A percentile compares a stretch with the other conserved stretches of the same genome.
Evolutionary conservation across 257 asterid genomes (phyloP).

Genomic region (Solanum ossicruentum): DNA sequence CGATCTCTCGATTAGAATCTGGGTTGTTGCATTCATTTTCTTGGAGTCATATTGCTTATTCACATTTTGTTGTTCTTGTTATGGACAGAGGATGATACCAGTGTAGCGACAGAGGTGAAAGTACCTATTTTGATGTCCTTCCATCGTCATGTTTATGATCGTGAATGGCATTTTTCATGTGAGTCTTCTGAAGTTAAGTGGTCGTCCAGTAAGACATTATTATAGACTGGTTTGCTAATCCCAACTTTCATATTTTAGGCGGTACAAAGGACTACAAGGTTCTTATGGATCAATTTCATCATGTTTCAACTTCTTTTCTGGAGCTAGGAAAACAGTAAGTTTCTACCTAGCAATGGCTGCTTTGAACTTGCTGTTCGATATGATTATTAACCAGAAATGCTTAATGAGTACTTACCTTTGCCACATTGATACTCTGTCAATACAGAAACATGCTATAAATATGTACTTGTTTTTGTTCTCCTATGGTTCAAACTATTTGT

Average conservation of each 20-base stretch:
- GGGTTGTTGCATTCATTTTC: not conserved
- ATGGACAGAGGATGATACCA: constrained; percentile 90
- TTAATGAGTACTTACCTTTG: not conserved
- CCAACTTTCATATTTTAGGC: constrained; percentile 21
- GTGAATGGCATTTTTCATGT: constrained; percentile 92
- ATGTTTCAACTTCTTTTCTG: constrained; percentile 76
- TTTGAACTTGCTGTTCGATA: not conserved
- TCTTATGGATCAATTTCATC: constrained; percentile 87
- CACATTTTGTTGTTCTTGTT: constrained; percentile 3
- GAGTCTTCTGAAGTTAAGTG: constrained; percentile 24
- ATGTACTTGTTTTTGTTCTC: not conserved
- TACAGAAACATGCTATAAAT: not conserved
- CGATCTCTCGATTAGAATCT: not conserved
- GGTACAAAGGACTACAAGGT: constrained; percentile 86
- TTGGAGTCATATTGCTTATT: not conserved
- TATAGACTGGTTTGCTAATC: not conserved
- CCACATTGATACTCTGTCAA: not conserved
- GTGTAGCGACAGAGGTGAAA: constrained; percentile 72
- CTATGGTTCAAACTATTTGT: not conserved
- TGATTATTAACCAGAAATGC: not conserved
- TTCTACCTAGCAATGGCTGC: not conserved
- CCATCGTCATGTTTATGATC: constrained; percentile 69
- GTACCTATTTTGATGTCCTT: constrained; percentile 76
- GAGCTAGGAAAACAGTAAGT: constrained; percentile 68
- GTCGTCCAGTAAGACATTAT: not conserved